phyloP scores from a whole-genome alignment of 768 basidiomycete species.

The Hemileccinum rubropunctum region DNA sequence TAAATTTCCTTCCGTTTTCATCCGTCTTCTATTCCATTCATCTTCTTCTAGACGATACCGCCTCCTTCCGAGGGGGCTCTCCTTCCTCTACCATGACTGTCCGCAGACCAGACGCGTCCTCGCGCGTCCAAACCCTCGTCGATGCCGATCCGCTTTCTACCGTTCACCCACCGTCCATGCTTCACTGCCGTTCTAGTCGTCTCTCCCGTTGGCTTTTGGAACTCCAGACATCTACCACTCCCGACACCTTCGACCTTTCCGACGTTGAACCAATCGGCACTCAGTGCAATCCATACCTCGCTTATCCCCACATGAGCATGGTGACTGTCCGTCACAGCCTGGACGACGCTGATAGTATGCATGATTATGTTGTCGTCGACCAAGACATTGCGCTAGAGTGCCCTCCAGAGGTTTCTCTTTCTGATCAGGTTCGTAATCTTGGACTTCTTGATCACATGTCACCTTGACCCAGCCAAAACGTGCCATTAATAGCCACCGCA shows the following conservation, averaged over 20 bases:
- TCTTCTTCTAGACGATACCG: slow-evolving; percentile 14
- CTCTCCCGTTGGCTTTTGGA: slow-evolving; percentile 46
- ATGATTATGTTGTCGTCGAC: slow-evolving; percentile 43
- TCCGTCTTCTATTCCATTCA: slow-evolving; percentile 34
- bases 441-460: slow-evolving; percentile 19
- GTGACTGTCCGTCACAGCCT: slow-evolving; percentile 25
- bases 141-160: no score
- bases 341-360: slow-evolving; percentile 35
- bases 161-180: slow-evolving; percentile 1
- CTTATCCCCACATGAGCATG: slow-evolving; percentile 36
- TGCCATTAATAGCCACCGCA: slow-evolving; percentile 23
- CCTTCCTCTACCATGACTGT: slow-evolving; percentile 32
- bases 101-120: slow-evolving; percentile 26
- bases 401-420: slow-evolving; percentile 12
- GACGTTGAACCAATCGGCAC: slow-evolving; percentile 28
- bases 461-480: slow-evolving; percentile 9
- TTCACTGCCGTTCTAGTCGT: slow-evolving; percentile 38
- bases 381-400: slow-evolving; percentile 29
- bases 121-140: slow-evolving; percentile 10
- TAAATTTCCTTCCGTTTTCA: slow-evolving; percentile 8
- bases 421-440: slow-evolving; percentile 28
- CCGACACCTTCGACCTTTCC: slow-evolving; percentile 17
- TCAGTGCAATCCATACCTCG: slow-evolving; percentile 39
- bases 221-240: slow-evolving; percentile 25
- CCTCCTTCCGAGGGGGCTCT: slow-evolving; percentile 17